phyloP scores from a whole-genome alignment of 208 protist species.

The Phytomonas francai region DNA sequence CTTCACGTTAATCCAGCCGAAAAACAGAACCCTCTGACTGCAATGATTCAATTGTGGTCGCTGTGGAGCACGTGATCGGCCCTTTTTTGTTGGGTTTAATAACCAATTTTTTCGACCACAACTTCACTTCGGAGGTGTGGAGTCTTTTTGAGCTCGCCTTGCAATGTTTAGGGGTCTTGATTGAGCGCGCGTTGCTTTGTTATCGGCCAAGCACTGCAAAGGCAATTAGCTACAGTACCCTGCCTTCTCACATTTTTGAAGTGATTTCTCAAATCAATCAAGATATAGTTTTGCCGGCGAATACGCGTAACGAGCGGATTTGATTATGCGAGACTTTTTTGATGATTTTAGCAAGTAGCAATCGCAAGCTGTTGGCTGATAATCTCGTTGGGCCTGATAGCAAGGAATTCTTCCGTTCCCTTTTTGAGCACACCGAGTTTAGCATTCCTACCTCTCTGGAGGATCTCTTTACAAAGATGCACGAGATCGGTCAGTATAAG shows the following conservation, averaged over 20 bases:
- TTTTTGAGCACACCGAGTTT: conserved; percentile 42
- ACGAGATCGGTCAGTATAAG: conserved; percentile 13
- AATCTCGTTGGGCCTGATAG: conserved; percentile 51
- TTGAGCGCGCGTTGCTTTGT: conserved; percentile 69
- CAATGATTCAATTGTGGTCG: conserved; percentile 51
- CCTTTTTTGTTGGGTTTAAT: conserved; percentile 61
- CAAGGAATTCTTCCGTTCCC: conserved; percentile 47
- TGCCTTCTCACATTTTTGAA: background rate
- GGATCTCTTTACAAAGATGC: conserved; percentile 61
- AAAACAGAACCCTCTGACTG: conserved; percentile 11
- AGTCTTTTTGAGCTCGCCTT: conserved; percentile 57
- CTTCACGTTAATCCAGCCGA: background rate
- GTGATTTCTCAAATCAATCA: background rate
- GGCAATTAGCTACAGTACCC: background rate
- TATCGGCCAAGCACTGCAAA: conserved; percentile 47
- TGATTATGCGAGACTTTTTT: conserved; percentile 75
- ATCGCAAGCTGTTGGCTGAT: conserved; percentile 36
- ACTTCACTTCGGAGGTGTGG: conserved; percentile 60
- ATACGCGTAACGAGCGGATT: conserved; percentile 44
- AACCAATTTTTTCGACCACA: conserved; percentile 37
- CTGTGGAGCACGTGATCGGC: conserved; percentile 59
- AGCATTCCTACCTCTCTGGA: conserved; percentile 59
- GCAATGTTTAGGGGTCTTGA: conserved; percentile 61
- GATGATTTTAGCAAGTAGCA: conserved; percentile 33
- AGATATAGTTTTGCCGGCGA: conserved; percentile 54